These are phyloP conservation scores for Suhomyces guaymorum DNA, from an alignment of 1,139 yeast species.

Conservation along the genomic window DNA sequence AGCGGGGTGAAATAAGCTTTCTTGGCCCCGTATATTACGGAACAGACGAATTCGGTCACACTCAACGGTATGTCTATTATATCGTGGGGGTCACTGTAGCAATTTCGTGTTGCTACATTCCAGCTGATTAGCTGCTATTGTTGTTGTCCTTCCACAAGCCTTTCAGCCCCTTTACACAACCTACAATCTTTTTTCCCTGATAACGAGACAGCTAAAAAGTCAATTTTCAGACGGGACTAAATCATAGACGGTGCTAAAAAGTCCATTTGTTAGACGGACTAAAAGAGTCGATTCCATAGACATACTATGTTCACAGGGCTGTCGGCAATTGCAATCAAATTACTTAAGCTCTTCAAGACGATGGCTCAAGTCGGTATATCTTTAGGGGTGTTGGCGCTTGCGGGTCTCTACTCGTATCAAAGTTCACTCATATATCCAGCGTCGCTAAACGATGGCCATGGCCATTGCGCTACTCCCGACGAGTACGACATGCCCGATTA, in stretches of 20 bases:
- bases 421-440: conserved; percentile 77
- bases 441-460: conserved; percentile 73
- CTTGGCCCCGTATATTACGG: too few relatives aligned
- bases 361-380: conserved; percentile 33
- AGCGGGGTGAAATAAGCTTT: too few relatives aligned
- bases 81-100: too few relatives aligned
- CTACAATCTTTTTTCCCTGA: not conserved
- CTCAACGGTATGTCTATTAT: too few relatives aligned
- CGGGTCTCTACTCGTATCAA: conserved; percentile 69
- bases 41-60: too few relatives aligned
- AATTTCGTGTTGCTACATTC: too few relatives aligned
- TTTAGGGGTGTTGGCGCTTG: conserved; percentile 41
- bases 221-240: too few relatives aligned
- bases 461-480: conserved; percentile 77
- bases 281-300: too few relatives aligned
- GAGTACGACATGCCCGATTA: conserved; percentile 64
- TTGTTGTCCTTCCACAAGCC: too few relatives aligned
- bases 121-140: too few relatives aligned
- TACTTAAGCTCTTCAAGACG: conserved; percentile 15
- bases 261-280: too few relatives aligned
- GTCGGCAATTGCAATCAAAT: conserved; percentile 11
- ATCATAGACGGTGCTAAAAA: too few relatives aligned
- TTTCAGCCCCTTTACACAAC: not conserved
- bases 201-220: not conserved
- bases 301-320: conserved; percentile 9